phyloP scores from a whole-genome alignment of 1,284 basidiomycete genomes.

The Golubevia pallescens region DNA sequence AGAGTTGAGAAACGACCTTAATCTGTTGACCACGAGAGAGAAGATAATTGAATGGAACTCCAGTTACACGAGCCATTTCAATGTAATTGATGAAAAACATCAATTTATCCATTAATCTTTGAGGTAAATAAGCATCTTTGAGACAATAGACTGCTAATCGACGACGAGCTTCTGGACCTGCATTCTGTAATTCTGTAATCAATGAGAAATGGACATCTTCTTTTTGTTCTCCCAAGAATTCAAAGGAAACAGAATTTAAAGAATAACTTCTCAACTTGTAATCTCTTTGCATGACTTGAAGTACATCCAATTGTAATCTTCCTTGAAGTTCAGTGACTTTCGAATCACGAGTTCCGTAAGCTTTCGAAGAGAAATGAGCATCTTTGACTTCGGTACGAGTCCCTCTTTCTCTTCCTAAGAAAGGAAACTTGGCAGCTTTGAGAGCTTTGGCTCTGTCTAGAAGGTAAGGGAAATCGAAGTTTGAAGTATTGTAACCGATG shows the following conservation, averaged over 20 bases:
- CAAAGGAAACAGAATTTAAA: constrained; percentile 63
- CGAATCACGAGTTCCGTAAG: constrained; percentile 61
- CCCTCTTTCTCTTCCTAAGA: constrained; percentile 51
- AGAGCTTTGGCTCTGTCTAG: constrained; percentile 60
- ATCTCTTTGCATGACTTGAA: constrained; percentile 64
- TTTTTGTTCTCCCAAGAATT: constrained; percentile 63
- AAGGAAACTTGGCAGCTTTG: constrained; percentile 52
- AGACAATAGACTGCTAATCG: constrained; percentile 62
- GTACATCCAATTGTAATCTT: constrained; percentile 62
- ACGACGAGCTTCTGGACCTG: constrained; percentile 59
- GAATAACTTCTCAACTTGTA: constrained; percentile 63
- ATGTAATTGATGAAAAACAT: constrained; percentile 65
- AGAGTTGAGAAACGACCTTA: constrained; percentile 62
- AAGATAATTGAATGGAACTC: constrained; percentile 64
- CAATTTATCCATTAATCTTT: constrained; percentile 62
- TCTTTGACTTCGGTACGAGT: constrained; percentile 60
- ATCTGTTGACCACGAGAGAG: constrained; percentile 63
- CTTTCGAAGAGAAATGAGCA: constrained; percentile 63
- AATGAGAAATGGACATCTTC: constrained; percentile 63
- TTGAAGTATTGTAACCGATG: constrained; percentile 63
- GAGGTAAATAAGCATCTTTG: constrained; percentile 63
- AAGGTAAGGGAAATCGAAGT: constrained; percentile 64
- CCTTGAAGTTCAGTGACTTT: constrained; percentile 62
- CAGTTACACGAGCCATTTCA: constrained; percentile 63
- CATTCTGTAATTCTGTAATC: constrained; percentile 62